Percentiles rank a stretch among this genome's conserved stretches.
phyloP scores from a whole-genome alignment of 352 stramenopile species.

The Pythium periplocum region DNA sequence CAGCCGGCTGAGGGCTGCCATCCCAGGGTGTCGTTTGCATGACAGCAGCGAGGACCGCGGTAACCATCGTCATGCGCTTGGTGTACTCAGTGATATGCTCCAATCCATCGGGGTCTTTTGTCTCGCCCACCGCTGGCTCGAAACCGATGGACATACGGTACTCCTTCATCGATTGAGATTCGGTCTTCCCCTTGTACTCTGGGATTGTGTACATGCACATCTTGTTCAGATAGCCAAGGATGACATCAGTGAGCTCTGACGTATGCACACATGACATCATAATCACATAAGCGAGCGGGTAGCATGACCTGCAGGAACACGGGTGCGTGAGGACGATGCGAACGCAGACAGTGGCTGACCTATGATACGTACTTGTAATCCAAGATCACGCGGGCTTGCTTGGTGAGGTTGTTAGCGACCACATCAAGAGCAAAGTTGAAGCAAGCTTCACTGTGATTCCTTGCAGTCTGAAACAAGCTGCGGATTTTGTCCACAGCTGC shows the following conservation, averaged over 20 bases:
- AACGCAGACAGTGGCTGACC: neutral
- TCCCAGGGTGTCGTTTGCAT: constrained; percentile 66
- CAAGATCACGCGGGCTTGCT: constrained; percentile 55
- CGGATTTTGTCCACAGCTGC: constrained; percentile 68
- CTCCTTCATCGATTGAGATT: constrained; percentile 41
- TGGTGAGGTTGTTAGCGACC: constrained; percentile 62
- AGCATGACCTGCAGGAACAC: constrained; percentile 40
- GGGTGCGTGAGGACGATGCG: neutral
- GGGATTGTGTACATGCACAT: constrained; percentile 74
- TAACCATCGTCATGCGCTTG: constrained; percentile 77
- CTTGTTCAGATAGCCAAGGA: constrained; percentile 71
- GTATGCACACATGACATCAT: constrained; percentile 71
- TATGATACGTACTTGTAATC: constrained; percentile 66
- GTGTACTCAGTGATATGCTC: constrained; percentile 78
- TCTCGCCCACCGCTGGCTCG: constrained; percentile 56
- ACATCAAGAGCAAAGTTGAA: constrained; percentile 74
- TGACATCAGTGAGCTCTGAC: constrained; percentile 61
- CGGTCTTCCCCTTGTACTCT: constrained; percentile 47
- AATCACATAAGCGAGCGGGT: constrained; percentile 69
- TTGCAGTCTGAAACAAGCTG: constrained; percentile 46
- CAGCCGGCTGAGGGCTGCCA: constrained; percentile 37
- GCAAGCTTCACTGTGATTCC: constrained; percentile 40
- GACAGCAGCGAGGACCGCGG: constrained; percentile 61
- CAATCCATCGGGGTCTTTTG: constrained; percentile 37
- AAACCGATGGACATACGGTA: constrained; percentile 69